A percentile compares a stretch with the other conserved stretches of the same genome.
Evolutionary conservation across 2,329 filamentous ascomycete genomes (phyloP).

Genomic region (Paraconiothyrium brasiliense): DNA sequence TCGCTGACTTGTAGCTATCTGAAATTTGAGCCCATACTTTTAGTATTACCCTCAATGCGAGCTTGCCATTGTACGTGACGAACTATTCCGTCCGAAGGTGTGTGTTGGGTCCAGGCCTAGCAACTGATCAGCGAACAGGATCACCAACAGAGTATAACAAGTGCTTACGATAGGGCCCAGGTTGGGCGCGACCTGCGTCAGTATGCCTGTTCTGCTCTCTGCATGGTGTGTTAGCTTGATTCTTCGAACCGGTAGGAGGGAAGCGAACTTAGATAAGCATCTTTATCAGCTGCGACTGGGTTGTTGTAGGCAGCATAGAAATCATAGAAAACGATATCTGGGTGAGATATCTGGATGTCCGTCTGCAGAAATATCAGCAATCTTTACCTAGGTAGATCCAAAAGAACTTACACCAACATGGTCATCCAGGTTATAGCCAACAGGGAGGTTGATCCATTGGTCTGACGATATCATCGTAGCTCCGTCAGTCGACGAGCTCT

Average conservation of each 20-base stretch:
- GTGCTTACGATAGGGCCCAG: conserved; percentile 62
- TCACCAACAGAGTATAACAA: neutral
- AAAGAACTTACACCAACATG: conserved; percentile 55
- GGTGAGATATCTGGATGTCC: conserved; percentile 59
- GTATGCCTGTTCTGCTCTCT: conserved; percentile 62
- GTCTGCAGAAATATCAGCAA: conserved; percentile 46
- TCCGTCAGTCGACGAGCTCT: conserved; percentile 50
- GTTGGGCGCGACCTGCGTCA: conserved; percentile 70
- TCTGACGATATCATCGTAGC: conserved; percentile 51
- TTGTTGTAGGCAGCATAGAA: conserved; percentile 67
- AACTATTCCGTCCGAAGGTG: conserved; percentile 63
- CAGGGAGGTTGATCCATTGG: conserved; percentile 59
- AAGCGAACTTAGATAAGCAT: conserved; percentile 46
- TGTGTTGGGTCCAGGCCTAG: conserved; percentile 64
- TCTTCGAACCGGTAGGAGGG: neutral
- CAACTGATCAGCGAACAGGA: conserved; percentile 2
- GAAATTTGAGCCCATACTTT: conserved; percentile 18
- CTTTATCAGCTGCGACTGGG: conserved; percentile 48
- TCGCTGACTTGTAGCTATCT: conserved; percentile 11
- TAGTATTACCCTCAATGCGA: conserved; percentile 62
- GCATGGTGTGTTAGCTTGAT: conserved; percentile 14
- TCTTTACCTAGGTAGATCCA: neutral
- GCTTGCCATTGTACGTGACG: conserved; percentile 72
- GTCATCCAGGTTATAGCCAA: conserved; percentile 59
- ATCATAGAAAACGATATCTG: conserved; percentile 66